Conservation (phyloP, 192 early-diverging fungal species). For the Podochytrium sp. region DNA sequence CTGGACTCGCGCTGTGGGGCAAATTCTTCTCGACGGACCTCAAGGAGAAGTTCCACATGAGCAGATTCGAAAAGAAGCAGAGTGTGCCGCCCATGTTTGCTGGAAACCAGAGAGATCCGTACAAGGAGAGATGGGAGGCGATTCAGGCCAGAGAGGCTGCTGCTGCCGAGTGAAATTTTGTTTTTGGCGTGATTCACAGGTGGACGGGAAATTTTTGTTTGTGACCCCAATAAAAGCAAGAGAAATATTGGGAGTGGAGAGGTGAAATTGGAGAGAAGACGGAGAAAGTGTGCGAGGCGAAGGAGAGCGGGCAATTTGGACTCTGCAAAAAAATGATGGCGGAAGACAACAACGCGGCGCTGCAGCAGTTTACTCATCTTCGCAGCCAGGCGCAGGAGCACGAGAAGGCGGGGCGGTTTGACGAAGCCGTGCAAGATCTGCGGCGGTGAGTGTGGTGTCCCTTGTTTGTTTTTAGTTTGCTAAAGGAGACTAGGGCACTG, state of each 20-base stretch:
- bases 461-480: background rate
- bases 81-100: background rate
- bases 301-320: too few species aligned
- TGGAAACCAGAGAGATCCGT: conserved; percentile 16
- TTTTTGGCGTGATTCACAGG: too few species aligned
- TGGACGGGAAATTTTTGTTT: too few species aligned
- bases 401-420: background rate
- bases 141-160: conserved; percentile 24
- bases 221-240: too few species aligned
- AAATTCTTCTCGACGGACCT: conserved; percentile 16
- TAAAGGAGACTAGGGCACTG: background rate
- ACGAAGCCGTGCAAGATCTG: conserved; percentile 13
- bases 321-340: conserved; percentile 2
- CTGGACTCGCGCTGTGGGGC: conserved; percentile 13
- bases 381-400: background rate
- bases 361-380: background rate
- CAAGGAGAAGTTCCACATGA: background rate
- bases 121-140: conserved; percentile 26
- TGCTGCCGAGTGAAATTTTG: too few species aligned
- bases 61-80: conserved; percentile 4
- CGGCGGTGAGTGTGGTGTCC: conserved; percentile 1
- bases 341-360: background rate
- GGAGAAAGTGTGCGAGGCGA: too few species aligned
- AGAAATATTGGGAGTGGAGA: too few species aligned
- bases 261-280: too few species aligned